These are phyloP conservation scores for Stylonectria norvegica DNA, from an alignment of 2,329 filamentous ascomycete genomes.

Conservation along the genomic window DNA sequence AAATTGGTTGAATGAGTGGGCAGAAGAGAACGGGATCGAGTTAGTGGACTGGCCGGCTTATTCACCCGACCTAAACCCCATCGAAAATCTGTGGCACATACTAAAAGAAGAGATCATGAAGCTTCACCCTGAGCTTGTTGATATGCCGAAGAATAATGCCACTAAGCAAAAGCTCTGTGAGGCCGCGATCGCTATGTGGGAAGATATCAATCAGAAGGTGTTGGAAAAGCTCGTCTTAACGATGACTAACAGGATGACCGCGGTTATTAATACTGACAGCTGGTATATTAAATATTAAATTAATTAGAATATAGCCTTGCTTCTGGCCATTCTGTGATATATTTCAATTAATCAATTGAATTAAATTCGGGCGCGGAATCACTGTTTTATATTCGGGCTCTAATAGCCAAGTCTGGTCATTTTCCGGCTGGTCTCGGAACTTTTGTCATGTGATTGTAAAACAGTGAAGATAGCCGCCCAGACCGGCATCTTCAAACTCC, in stretches of 20 bases:
- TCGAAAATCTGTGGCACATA: constrained; percentile 12
- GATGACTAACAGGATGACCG: constrained; percentile 1
- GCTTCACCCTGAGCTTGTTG: constrained; percentile 3
- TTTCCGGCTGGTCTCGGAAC: no score
- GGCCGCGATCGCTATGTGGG: constrained; percentile 3
- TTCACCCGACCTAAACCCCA: constrained; percentile 10
- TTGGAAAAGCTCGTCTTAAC: constrained; percentile 3
- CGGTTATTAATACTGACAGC: background rate
- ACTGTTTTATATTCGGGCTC: no score
- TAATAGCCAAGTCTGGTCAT: no score
- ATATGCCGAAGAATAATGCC: constrained; percentile 1
- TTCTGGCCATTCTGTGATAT: background rate
- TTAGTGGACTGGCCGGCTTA: constrained; percentile 8
- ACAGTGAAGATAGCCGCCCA: no score
- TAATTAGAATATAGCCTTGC: background rate
- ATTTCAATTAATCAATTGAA: background rate
- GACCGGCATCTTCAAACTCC: no score
- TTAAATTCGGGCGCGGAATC: constrained; percentile 1
- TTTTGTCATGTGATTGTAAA: no score
- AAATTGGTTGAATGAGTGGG: constrained; percentile 3
- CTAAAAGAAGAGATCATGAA: constrained; percentile 9
- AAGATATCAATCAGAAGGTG: constrained; percentile 5
- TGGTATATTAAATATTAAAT: constrained; percentile 9
- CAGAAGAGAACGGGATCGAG: constrained; percentile 1
- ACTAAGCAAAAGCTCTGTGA: background rate